Percentiles rank a stretch among this genome's conserved stretches.
phyloP scores from a whole-genome alignment of 2,329 filamentous ascomycete genomes.

The Purpureocillium lavendulum region DNA sequence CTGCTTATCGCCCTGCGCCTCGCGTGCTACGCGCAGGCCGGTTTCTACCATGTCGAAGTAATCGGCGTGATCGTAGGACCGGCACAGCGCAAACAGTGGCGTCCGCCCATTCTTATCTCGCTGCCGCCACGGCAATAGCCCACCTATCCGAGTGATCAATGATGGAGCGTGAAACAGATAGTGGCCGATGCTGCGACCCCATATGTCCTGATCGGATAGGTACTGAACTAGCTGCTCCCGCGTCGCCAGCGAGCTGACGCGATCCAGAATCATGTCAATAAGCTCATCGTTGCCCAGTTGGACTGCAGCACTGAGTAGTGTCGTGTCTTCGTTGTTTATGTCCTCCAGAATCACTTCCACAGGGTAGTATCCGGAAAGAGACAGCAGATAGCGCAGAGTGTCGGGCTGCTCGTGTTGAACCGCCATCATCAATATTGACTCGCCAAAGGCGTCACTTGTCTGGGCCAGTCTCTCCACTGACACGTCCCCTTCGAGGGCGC shows the following conservation, averaged over 20 bases:
- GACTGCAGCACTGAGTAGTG: slow-evolving; percentile 79
- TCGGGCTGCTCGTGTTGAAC: slow-evolving; percentile 64
- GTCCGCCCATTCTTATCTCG: slow-evolving; percentile 96
- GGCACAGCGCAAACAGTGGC: slow-evolving; percentile 88
- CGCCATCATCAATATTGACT: slow-evolving; percentile 85
- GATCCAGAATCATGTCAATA: slow-evolving; percentile 67
- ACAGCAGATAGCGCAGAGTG: slow-evolving; percentile 71
- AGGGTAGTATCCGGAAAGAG: slow-evolving; percentile 68
- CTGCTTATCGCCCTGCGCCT: slow-evolving; percentile 66
- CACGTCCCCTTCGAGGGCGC: slow-evolving; percentile 73
- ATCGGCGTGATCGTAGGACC: slow-evolving; percentile 86
- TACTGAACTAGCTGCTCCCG: slow-evolving; percentile 56
- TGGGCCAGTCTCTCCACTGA: slow-evolving; percentile 72
- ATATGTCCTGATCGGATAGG: slow-evolving; percentile 66
- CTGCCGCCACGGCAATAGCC: slow-evolving; percentile 76
- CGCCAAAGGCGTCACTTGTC: slow-evolving; percentile 62
- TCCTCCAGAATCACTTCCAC: slow-evolving; percentile 67
- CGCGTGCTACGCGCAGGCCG: slow-evolving; percentile 66
- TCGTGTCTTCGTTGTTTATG: slow-evolving; percentile 82
- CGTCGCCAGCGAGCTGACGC: slow-evolving; percentile 50
- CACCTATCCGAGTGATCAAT: slow-evolving; percentile 69
- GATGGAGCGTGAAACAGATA: slow-evolving; percentile 89
- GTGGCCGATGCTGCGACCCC: slow-evolving; percentile 86
- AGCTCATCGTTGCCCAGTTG: slow-evolving; percentile 72
- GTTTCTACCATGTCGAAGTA: slow-evolving; percentile 83